These are phyloP conservation scores for Gautieria morchelliformis DNA, from an alignment of 768 basidiomycete species.

Conservation along the genomic window DNA sequence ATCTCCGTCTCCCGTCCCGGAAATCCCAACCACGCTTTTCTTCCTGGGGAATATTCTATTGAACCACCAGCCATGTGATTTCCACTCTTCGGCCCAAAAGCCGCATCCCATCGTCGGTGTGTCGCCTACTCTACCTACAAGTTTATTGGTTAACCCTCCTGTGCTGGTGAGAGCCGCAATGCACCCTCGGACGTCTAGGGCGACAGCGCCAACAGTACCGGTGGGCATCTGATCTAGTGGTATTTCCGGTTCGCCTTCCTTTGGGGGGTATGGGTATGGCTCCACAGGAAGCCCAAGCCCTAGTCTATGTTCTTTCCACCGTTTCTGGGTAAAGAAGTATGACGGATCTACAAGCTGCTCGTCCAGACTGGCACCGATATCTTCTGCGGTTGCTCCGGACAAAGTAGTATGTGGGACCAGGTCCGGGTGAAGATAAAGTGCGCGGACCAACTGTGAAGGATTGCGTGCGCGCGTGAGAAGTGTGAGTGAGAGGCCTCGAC, in stretches of 20 bases:
- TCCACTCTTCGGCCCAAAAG: constrained; percentile 83
- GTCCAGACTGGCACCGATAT: constrained; percentile 45
- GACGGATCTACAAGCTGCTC: constrained; percentile 56
- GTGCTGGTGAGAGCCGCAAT: constrained; percentile 70
- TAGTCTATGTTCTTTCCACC: constrained; percentile 71
- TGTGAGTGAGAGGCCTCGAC: constrained; percentile 56
- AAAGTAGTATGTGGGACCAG: constrained; percentile 61
- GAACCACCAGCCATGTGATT: constrained; percentile 20
- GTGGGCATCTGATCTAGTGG: constrained; percentile 52
- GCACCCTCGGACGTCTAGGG: constrained; percentile 64
- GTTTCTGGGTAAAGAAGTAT: constrained; percentile 66
- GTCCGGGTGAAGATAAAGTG: constrained; percentile 59
- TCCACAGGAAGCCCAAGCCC: constrained; percentile 68
- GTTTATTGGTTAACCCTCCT: constrained; percentile 76
- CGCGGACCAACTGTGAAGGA: constrained; percentile 61
- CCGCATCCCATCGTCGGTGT: constrained; percentile 72
- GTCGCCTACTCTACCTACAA: constrained; percentile 75
- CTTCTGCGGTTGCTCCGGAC: constrained; percentile 56
- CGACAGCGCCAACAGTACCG: constrained; percentile 82
- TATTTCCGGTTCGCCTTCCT: constrained; percentile 13
- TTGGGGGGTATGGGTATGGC: constrained; percentile 31
- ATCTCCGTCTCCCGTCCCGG: constrained; percentile 81
- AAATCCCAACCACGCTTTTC: constrained; percentile 54
- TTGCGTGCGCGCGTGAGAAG: constrained; percentile 61
- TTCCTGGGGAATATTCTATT: constrained; percentile 26